Evolutionary conservation across 73 alveolate genomes (phyloP), one percentile per base, ranked within the genome.

Genomic region (Durusdinium trenchii): DNA sequence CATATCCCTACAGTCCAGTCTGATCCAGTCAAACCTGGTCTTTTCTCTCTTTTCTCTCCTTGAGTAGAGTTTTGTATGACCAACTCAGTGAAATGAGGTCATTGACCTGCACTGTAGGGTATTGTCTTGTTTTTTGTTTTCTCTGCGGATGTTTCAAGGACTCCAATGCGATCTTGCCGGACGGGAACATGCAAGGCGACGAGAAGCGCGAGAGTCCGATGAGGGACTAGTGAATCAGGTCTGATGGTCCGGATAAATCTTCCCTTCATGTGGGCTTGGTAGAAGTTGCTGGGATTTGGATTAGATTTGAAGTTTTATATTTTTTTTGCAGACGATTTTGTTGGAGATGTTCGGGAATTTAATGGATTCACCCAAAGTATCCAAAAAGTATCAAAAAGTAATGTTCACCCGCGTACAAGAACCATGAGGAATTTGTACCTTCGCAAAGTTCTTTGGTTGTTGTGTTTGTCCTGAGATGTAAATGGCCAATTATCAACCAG

Each of bases 111-210:
- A n/a, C n/a, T n/a, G n/a, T n/a, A n/a, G n/a, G n/a, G n/a, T n/a
- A n/a, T n/a, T n/a, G n/a, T n/a, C n/a, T n/a, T n/a, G n/a, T n/a
- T n/a, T n/a, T n/a, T n/a, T n/a, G n/a, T n/a, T n/a, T n/a, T n/a
- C n/a, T n/a, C n/a, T n/a, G n/a, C n/a, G n/a, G n/a, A n/a, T n/a
- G n/a, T n/a, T n/a, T n/a, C 54, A 3, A 10, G 30, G 94, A 84
- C 43, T 84, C 94, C 51, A 84, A 84, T 23, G 94, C 94, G 71
- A 84, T 84, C 36, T 38, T 84, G 75, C 94, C 94, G 38, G 94
- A 84, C n/a, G 94, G 94, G 3, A 48, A 51, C 52, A 84, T 84
- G 94, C 94, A 84, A 42, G 94, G 94, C n/a, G 51, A 51, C 76
- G 61, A 7, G 50, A 46, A 45, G 48, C 42, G n/a, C 9, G 42